phyloP scores from a whole-genome alignment of 768 basidiomycete species.

The Termitomyces sp. region DNA sequence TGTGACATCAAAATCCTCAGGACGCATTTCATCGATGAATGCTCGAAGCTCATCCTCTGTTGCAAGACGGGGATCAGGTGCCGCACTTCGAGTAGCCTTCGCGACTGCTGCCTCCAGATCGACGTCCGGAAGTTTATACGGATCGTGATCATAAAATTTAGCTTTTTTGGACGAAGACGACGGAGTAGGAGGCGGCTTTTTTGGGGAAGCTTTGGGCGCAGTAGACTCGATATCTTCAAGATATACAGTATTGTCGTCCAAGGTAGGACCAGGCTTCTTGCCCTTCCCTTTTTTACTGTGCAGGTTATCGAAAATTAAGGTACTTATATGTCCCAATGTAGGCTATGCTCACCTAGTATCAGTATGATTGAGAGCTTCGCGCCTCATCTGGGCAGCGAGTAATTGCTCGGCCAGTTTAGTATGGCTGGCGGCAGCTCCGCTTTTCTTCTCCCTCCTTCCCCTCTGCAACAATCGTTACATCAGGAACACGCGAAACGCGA shows the following conservation, averaged over 20 bases:
- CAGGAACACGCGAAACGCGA: background rate
- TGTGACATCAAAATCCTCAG: conserved; percentile 90
- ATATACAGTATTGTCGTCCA: conserved; percentile 74
- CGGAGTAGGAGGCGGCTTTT: conserved; percentile 30
- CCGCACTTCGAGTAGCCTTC: conserved; percentile 52
- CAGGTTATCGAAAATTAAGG: background rate
- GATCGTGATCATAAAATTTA: conserved; percentile 77
- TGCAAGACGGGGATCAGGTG: conserved; percentile 87
- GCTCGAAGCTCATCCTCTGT: conserved; percentile 91
- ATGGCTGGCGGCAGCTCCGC: conserved; percentile 83
- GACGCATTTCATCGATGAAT: conserved; percentile 95
- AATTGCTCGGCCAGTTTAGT: conserved; percentile 86
- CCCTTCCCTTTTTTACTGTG: conserved; percentile 33
- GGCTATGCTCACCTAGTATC: conserved; percentile 2
- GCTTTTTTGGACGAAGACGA: conserved; percentile 55
- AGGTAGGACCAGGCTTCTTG: conserved; percentile 38
- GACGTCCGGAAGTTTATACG: conserved; percentile 87
- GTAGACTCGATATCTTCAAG: conserved; percentile 76
- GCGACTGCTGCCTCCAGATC: conserved; percentile 61
- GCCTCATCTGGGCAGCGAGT: conserved; percentile 88
- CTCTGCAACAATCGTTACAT: conserved; percentile 38
- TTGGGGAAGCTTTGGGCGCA: conserved; percentile 47
- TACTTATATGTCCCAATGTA: background rate
- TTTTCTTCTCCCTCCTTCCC: conserved; percentile 87
- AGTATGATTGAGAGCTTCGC: conserved; percentile 66